Percentiles rank a stretch among this genome's conserved stretches.
Conservation (phyloP, 2,329 filamentous ascomycete genomes). For the Fusarium sp. region DNA sequence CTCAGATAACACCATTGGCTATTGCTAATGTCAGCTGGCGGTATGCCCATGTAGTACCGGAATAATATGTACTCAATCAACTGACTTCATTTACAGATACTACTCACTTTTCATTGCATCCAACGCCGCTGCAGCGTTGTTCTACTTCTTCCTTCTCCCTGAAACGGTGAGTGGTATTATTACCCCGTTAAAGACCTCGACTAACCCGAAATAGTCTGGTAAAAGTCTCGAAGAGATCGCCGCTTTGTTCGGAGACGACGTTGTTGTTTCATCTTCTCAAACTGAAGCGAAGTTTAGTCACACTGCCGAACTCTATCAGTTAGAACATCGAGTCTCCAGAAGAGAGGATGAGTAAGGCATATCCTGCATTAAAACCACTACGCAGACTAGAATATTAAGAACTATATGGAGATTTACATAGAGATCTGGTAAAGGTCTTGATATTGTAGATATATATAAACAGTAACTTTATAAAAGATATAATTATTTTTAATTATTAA, state of each 20-base stretch:
- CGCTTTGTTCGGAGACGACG: neutral
- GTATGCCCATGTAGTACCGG: rapidly evolving
- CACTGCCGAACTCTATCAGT: neutral
- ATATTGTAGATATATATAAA: no score
- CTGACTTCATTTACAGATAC: neutral
- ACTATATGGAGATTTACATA: no score
- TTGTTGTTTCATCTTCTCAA: neutral
- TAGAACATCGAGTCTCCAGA: neutral
- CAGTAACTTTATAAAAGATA: no score
- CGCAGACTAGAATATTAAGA: no score
- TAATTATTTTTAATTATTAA: no score
- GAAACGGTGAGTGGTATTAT: neutral
- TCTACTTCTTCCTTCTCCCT: neutral
- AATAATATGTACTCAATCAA: rapidly evolving
- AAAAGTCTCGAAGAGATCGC: conserved; percentile 5
- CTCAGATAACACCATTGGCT: neutral
- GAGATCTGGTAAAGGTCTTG: no score
- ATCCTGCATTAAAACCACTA: no score
- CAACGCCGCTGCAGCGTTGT: rapidly evolving
- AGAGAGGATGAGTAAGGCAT: neutral
- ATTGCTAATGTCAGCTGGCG: neutral
- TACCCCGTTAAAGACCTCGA: rapidly evolving
- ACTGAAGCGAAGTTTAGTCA: neutral
- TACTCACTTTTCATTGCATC: neutral
- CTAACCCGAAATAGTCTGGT: neutral